Evolutionary conservation across 2,329 filamentous ascomycete species (phyloP), one percentile per base, ranked within the genome.

Genomic region (Fusarium musae): DNA sequence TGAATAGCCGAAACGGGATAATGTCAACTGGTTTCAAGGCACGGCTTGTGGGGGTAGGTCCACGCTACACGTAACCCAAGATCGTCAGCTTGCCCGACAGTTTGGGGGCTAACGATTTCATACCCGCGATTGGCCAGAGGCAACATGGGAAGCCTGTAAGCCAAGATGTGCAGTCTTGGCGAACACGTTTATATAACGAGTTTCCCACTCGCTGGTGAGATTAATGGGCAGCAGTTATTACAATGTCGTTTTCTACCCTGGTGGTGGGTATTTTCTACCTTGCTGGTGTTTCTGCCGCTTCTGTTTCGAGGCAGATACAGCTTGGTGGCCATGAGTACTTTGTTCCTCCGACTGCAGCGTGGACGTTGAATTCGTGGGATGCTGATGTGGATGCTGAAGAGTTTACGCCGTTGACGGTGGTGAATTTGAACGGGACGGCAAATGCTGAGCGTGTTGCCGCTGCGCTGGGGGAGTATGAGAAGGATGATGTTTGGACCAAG

Each of bases 251-350:
- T 26, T 44, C 30, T 26, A 26, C 28, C 17, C 26, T 71, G 19
- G 28, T 32, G 8, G 7, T 66, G 16, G 36, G 44, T 32, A 11
- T 58, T 4, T 34, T 72, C 23, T 59, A n/a, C 32, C 32, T 63
- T 11, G 15, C 43, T 5, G 3, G 37, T 17, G 63, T 23, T 7
- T 56, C 53, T 43, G 68, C 68, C 15, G 59, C 50, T 17, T 56
- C 53, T 34, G 57, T 72, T 10, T 72, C 69, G 5, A 54, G 68
- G 11, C 69, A 72, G 37, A 72, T 72, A 15, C 53, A 72, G 9
- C 15, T 72, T 4, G 68, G 53, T 5, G 23, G 68, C 1, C 12
- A 43, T 34, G 68, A 72, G 37, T 72, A 64, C 43, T 72, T 72
- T 64, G 34, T 72, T 11, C 69, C 69, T 9, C 63, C 68, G 5